Evolutionary conservation across 495 filamentous ascomycete species (phyloP), one percentile per base, ranked within the genome.

Genomic region (Corynascus novoguineensis): DNA sequence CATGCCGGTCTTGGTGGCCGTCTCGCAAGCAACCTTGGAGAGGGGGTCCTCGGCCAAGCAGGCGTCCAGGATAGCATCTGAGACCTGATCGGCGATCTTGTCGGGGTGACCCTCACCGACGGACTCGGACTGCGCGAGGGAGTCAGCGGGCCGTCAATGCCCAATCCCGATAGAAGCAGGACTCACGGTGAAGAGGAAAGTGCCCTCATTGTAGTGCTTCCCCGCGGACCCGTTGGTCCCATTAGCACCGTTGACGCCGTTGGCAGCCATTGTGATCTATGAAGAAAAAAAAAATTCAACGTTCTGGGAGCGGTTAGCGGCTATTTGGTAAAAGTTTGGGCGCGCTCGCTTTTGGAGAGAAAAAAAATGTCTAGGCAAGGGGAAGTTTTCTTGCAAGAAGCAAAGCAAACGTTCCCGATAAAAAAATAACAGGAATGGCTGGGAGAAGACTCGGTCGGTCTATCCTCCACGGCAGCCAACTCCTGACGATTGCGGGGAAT

Each of bases 1-100:
- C 93, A 98, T 97, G 80, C 89, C 89, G 64, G 93, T 98, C 89
- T 98, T 98, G 73, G 93, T 95, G 66, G 93, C 93, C 58, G 93
- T 96, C 83, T 98, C 93, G 73, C 93, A 98, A 73, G 92, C 93
- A 61, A 96, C 87, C 84, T 98, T 98, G 76, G 93, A 97, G 65
- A 97, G 83, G 46, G 93, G 93, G 72, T 98, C 93, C 73, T 90
- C 87, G 57, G 78, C 77, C 62, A 98, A 79, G 77, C 93, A 97
- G 75, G 93, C 93, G 83, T 98, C 93, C 81, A 98, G 92, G 69
- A 98, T 82, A 63, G 93, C 93, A 78, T 98, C 93, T 51, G 92
- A 97, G 66, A 98, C 89, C 79, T 98, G 93, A 77, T 98, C 93
- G 72, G 88, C 89, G 71, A 96, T 96, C 85, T 97, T 96, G 78